Base-by-base conservation (phyloP, 768 basidiomycete species). In the Suillus subalutaceus region DNA sequence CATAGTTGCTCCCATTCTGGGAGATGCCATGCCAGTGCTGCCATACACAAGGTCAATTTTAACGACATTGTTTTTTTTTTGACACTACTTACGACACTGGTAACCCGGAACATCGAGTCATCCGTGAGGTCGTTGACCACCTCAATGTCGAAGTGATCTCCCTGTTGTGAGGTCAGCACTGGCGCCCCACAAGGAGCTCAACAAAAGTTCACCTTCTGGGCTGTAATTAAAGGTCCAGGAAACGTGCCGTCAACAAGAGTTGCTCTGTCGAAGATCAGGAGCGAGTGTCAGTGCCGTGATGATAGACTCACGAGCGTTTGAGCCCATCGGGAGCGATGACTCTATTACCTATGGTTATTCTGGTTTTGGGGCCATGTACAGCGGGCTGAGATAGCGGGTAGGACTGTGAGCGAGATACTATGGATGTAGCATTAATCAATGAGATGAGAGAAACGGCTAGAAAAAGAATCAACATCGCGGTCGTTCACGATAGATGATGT, bases 11-110 rank as follows among this genome's bases (percentile, higher is more conserved):
- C 4, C 67, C 63, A 1, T 72, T 70, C 69, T 86, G 85, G 62
- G 73, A 78, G 56, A 87, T 71, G 2, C 86, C 86, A 70, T 87
- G 86, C 85, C 84, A 87, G 68, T 87, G 86, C 86, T 87, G 13
- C 4, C 6, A 8, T 13, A 8, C 6, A 53, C 26, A 35, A 44
- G 40, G 20, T 12, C 2, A 53, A 16, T 18, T 53, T 53, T 2
- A 16, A 53, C 30, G 10, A 53, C 16, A 18, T 69, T 8, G 44
- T 52, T 18, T 10, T 30, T 18, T 10, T 30, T 32, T 26, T 40
- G 12, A 38, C 55, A 12, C 15, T 38, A 69, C 83, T 67, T 41
- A 87, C 86, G 41, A 88, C 81, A 35, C 81, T 84, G 13, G 87
- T 88, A 4, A 74, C 75, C 48, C 78, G 79, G 30, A 81, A 66